These are phyloP conservation scores for Maudiozyma serrabonitensis DNA, from an alignment of 805 yeast genomes.

Conservation along the genomic window DNA sequence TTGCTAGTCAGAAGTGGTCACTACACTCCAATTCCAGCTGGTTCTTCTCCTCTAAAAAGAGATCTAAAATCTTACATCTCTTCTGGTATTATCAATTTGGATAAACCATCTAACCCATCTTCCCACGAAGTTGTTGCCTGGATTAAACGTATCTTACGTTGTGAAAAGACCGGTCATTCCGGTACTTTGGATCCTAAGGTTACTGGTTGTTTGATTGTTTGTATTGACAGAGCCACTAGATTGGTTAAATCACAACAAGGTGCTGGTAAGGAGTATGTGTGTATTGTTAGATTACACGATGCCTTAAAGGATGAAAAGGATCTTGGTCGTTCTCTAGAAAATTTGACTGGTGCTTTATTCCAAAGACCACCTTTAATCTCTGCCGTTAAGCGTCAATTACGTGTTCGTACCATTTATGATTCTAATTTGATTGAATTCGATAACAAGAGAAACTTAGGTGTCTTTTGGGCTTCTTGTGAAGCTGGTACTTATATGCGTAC, in stretches of 20 bases:
- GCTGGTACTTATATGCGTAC: conserved; percentile 99
- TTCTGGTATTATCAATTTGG: conserved; percentile 94
- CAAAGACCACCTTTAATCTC: conserved; percentile 99
- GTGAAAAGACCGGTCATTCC: conserved; percentile 97
- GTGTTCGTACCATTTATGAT: conserved; percentile 96
- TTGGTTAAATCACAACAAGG: conserved; percentile 98
- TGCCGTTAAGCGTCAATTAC: conserved; percentile 97
- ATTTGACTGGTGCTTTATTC: conserved; percentile 95
- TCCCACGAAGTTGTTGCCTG: conserved; percentile 99
- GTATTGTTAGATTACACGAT: conserved; percentile 93
- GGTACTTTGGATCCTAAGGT: conserved; percentile 99
- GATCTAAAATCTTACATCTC: conserved; percentile 83
- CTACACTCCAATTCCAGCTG: conserved; percentile 94
- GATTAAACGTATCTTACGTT: conserved; percentile 91
- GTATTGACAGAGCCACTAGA: conserved; percentile 97
- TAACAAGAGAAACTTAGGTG: conserved; percentile 91
- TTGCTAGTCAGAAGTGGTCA: conserved; percentile 91
- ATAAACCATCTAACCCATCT: conserved; percentile 96
- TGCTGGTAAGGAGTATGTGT: conserved; percentile 99
- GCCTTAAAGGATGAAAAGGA: conserved; percentile 85
- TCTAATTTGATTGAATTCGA: conserved; percentile 91
- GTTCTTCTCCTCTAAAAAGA: conserved; percentile 89
- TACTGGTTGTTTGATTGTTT: conserved; percentile 96
- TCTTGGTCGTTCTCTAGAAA: conserved; percentile 78
- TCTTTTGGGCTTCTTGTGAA: conserved; percentile 99